Evolutionary conservation across 352 stramenopile genomes (phyloP), one percentile per base, ranked within the genome.

Genomic region (Phytophthora pinifolia): DNA sequence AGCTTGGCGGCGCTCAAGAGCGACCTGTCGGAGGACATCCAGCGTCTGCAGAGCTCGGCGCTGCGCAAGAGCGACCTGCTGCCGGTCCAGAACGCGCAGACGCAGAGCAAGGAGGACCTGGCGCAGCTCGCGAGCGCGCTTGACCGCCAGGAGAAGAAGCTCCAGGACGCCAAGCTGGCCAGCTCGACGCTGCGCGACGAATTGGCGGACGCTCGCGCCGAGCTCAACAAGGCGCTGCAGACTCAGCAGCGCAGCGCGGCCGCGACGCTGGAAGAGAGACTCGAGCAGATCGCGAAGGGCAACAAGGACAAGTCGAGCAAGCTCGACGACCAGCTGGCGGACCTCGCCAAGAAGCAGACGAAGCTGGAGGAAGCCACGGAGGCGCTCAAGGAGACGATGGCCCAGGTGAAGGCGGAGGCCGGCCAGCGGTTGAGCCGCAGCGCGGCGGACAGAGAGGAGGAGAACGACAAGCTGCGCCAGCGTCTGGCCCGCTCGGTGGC

Each of bases 81-180:
- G 34, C 54, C 71, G 7, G 10, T 92, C 9, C 77, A 88, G 42
- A 80, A 81, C 35, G 59, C 65, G 4, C 79, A 88, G n/a, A 61
- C 56, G n/a, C 75, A 86, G 41, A 67, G 79, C 30, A 83, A 78
- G 46, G 75, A 92, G 4, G 79, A 89, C 20, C 6, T 92, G 32
- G 54, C 56, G 14, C 76, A 92, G 31, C 51, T 92, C 2, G 73
- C 75, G 22, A 57, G 60, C 15, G 71, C 68, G 3, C 52, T 92
- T 14, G 77, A 88, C 25, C 77, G 79, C 1, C 79, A 89, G 25
- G 81, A 89, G 36, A 88, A 80, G 48, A 79, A 80, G 13, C 55
- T 79, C 3, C 73, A 81, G 25, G 79, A 88, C 32, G 44, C 70
- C 14, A 89, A 88, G 46, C 18, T 62, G 17, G 56, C 76, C 8